A percentile compares a stretch with the other conserved stretches of the same genome.
Evolutionary conservation across 2,329 filamentous ascomycete species (phyloP).

Genomic region (Rhynchosporium secalis): DNA sequence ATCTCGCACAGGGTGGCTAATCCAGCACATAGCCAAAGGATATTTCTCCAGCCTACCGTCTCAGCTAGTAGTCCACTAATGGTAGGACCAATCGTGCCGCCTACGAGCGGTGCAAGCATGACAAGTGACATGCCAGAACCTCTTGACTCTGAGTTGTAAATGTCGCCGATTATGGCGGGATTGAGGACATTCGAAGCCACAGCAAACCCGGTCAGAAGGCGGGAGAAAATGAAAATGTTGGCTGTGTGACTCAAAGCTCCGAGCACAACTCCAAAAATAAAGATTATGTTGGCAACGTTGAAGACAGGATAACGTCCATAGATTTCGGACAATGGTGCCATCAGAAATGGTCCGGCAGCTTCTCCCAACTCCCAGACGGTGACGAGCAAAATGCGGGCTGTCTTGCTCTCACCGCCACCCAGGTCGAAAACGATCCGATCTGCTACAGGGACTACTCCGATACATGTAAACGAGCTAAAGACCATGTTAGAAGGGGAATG

Average conservation of each 20-base stretch:
- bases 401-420: slow-evolving; percentile 45
- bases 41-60: slow-evolving; percentile 51
- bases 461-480: slow-evolving; percentile 57
- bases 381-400: slow-evolving; percentile 51
- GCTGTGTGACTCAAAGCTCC: slow-evolving; percentile 45
- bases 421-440: slow-evolving; percentile 52
- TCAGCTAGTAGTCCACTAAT: slow-evolving; percentile 45
- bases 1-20: slow-evolving; percentile 43
- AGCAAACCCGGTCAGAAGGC: slow-evolving; percentile 39
- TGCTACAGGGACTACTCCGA: slow-evolving; percentile 55
- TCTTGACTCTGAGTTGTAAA: slow-evolving; percentile 48
- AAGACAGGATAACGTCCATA: slow-evolving; percentile 46
- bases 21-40: slow-evolving; percentile 51
- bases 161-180: slow-evolving; percentile 48
- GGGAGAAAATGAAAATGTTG: slow-evolving; percentile 45
- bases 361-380: slow-evolving; percentile 52
- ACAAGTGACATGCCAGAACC: slow-evolving; percentile 44
- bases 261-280: slow-evolving; percentile 50
- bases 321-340: slow-evolving; percentile 47
- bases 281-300: slow-evolving; percentile 50
- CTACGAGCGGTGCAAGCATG: slow-evolving; percentile 39
- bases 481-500: slow-evolving; percentile 2
- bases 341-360: slow-evolving; percentile 47
- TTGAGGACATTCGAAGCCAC: slow-evolving; percentile 41
- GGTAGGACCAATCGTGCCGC: slow-evolving; percentile 39